These are phyloP conservation scores for Sarcodon sp. DNA, from an alignment of 768 basidiomycete genomes.

Conservation along the genomic window DNA sequence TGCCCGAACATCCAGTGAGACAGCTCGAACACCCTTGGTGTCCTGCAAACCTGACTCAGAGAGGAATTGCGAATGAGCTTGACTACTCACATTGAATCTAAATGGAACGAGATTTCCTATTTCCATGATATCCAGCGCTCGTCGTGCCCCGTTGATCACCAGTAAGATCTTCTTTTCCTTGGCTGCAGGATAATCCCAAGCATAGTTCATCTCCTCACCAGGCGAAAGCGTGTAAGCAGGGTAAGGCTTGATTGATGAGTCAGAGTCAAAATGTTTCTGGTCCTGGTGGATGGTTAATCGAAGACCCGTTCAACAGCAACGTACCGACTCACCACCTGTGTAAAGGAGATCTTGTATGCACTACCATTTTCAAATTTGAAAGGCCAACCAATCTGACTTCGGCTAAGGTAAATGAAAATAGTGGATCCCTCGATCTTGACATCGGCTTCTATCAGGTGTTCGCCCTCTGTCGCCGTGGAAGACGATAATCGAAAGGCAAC, in stretches of 20 bases:
- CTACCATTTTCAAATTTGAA: constrained; percentile 86
- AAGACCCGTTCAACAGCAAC: background rate
- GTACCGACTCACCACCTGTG: constrained; percentile 49
- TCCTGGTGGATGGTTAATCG: constrained; percentile 10
- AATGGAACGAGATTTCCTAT: constrained; percentile 89
- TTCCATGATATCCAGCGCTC: constrained; percentile 84
- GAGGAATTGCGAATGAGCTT: background rate
- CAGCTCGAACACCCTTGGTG: constrained; percentile 41
- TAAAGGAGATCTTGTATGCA: constrained; percentile 51
- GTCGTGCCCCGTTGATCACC: constrained; percentile 41
- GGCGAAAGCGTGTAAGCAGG: constrained; percentile 45
- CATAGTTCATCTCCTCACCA: constrained; percentile 50
- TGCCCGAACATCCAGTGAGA: constrained; percentile 89
- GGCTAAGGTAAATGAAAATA: constrained; percentile 71
- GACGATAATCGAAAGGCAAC: constrained; percentile 60
- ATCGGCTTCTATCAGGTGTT: constrained; percentile 59
- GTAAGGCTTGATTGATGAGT: constrained; percentile 23
- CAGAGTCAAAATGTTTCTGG: constrained; percentile 26
- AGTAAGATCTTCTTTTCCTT: constrained; percentile 70
- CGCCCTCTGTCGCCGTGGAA: constrained; percentile 22
- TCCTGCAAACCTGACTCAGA: constrained; percentile 21
- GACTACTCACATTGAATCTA: constrained; percentile 54
- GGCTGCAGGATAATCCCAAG: constrained; percentile 90
- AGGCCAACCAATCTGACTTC: constrained; percentile 71
- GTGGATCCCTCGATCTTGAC: constrained; percentile 76